These are phyloP conservation scores for Mycena indigotica DNA, from an alignment of 768 basidiomycete genomes.

Conservation along the genomic window DNA sequence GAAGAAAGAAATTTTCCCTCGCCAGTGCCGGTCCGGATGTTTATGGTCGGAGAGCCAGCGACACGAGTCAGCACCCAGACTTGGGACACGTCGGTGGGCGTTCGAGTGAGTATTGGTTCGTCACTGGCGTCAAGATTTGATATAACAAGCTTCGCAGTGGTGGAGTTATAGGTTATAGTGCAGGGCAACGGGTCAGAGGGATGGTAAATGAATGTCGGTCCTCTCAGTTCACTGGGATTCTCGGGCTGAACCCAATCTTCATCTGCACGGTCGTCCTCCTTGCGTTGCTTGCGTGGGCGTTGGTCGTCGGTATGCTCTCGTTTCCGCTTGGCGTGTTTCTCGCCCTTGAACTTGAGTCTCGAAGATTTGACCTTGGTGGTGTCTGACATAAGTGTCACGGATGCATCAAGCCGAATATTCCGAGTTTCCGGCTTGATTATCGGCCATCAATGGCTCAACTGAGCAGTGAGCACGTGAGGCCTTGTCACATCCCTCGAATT, in stretches of 20 bases:
- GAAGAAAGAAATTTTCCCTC: conserved; percentile 90
- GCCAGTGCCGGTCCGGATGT: conserved; percentile 83
- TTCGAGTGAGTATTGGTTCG: conserved; percentile 60
- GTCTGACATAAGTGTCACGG: conserved; percentile 34
- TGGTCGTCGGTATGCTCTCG: conserved; percentile 55
- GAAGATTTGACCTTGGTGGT: conserved; percentile 58
- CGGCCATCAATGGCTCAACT: conserved; percentile 4
- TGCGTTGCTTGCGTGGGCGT: conserved; percentile 49
- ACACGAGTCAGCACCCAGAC: conserved; percentile 92
- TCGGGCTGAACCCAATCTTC: conserved; percentile 84
- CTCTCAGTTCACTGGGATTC: conserved; percentile 71
- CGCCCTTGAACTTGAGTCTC: conserved; percentile 88
- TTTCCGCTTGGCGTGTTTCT: conserved; percentile 85
- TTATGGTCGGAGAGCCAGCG: conserved; percentile 81
- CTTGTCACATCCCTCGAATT: not conserved
- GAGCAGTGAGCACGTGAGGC: not conserved
- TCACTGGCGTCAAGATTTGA: conserved; percentile 60
- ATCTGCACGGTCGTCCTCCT: conserved; percentile 62
- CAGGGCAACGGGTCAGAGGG: conserved; percentile 80
- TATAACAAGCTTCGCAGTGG: conserved; percentile 72
- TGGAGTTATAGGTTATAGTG: conserved; percentile 76
- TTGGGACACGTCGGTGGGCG: conserved; percentile 80
- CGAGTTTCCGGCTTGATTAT: no score
- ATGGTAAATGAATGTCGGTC: conserved; percentile 84
- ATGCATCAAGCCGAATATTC: not conserved